Evolutionary conservation across 164 flowering plant species (phyloP).

Genomic region (Berberis thunbergii): DNA sequence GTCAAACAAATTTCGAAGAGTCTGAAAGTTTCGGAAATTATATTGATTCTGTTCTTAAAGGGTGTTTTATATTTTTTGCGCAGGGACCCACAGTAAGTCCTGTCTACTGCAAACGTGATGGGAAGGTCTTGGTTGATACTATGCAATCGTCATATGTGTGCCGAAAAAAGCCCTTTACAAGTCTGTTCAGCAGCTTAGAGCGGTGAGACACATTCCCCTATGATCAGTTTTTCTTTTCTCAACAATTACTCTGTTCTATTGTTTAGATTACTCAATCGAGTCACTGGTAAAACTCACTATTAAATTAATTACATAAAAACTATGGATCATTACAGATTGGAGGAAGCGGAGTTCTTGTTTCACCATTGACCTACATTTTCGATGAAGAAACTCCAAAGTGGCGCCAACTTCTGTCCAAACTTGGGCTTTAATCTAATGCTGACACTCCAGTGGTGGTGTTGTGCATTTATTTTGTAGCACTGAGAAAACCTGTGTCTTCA

Average conservation of each 20-base stretch:
- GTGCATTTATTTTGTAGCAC: too few species aligned
- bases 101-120: constrained; percentile 69
- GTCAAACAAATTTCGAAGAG: too few species aligned
- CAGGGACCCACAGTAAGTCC: constrained; percentile 97
- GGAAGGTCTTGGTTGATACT: constrained; percentile 50
- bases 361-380: constrained; percentile 91
- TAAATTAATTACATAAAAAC: too few species aligned
- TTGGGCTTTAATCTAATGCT: constrained; percentile 31
- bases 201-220: constrained; percentile 34
- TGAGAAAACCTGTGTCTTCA: too few species aligned
- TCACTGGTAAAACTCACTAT: too few species aligned
- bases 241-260: too few species aligned
- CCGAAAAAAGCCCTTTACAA: constrained; percentile 82
- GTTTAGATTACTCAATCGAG: too few species aligned
- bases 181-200: constrained; percentile 83
- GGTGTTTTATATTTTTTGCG: too few species aligned
- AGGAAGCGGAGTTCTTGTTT: constrained; percentile 87
- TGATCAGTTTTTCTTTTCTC: too few species aligned
- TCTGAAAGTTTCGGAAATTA: too few species aligned
- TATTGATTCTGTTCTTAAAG: too few species aligned
- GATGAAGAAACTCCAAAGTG: constrained; percentile 95
- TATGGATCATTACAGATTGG: constrained; percentile 54
- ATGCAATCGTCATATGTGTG: constrained; percentile 82
- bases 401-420: constrained; percentile 54
- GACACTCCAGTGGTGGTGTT: background rate